These are phyloP conservation scores for Metarhizium robertsii DNA, from an alignment of 2,329 filamentous ascomycete genomes.

Conservation along the genomic window DNA sequence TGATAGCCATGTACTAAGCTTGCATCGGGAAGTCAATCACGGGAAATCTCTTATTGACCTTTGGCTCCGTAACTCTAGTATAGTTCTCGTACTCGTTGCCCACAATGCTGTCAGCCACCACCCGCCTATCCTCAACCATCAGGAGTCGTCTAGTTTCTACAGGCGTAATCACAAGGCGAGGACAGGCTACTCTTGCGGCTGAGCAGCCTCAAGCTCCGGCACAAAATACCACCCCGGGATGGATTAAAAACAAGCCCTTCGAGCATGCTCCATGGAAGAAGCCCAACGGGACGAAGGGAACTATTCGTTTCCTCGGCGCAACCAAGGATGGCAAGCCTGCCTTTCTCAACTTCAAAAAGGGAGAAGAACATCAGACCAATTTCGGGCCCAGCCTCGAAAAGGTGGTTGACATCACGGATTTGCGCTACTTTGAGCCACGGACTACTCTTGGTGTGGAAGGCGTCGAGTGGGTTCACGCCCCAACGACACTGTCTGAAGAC, in stretches of 20 bases:
- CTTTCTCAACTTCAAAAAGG: constrained; percentile 1
- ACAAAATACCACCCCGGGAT: not conserved
- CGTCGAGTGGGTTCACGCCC: not conserved
- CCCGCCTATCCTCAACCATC: too few species aligned
- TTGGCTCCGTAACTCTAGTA: too few species aligned
- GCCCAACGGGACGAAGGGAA: not conserved
- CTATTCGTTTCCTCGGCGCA: not conserved
- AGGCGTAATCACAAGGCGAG: too few species aligned
- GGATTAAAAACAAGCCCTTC: not conserved
- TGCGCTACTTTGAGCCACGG: constrained; percentile 1
- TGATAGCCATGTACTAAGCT: too few species aligned
- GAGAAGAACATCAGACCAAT: not conserved
- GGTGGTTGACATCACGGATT: not conserved
- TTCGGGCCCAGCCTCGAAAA: not conserved
- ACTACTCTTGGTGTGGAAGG: not conserved
- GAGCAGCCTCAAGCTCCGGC: too few species aligned
- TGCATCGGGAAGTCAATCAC: too few species aligned
- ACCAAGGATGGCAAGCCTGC: not conserved
- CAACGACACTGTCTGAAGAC: not conserved
- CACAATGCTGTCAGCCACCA: too few species aligned
- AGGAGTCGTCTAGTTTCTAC: too few species aligned
- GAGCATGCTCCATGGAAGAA: not conserved
- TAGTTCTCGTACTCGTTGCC: too few species aligned
- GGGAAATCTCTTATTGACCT: too few species aligned
- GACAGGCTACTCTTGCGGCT: too few species aligned